These are phyloP conservation scores for Flaveria ramosissima DNA, from an alignment of 129 eudicot genomes.

Conservation along the genomic window DNA sequence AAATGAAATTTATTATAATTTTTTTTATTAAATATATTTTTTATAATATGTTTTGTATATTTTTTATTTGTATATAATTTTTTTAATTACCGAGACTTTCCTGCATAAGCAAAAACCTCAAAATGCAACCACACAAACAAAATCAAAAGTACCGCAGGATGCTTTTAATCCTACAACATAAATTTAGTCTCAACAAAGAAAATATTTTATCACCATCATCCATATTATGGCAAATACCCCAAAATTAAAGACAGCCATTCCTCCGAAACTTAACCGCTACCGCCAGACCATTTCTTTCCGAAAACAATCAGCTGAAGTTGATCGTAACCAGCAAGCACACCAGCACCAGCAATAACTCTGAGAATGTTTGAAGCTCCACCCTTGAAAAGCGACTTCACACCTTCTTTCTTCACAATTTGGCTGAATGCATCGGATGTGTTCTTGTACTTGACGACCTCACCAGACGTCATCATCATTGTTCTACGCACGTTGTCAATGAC, in stretches of 20 bases:
- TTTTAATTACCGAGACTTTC: slow-evolving; percentile 15
- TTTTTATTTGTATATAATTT: too few species aligned
- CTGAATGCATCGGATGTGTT: slow-evolving; percentile 52
- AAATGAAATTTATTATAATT: too few species aligned
- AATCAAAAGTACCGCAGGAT: slow-evolving; percentile 21
- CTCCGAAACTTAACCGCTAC: slow-evolving; percentile 22
- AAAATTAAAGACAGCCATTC: not conserved
- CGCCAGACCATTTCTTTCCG: slow-evolving; percentile 91
- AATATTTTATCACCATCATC: slow-evolving; percentile 20
- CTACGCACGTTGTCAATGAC: slow-evolving; percentile 66
- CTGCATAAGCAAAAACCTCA: slow-evolving; percentile 16
- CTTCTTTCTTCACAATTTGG: slow-evolving; percentile 61
- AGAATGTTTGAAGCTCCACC: slow-evolving; percentile 74
- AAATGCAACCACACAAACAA: slow-evolving; percentile 18
- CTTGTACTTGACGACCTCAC: slow-evolving; percentile 71
- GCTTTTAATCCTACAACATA: slow-evolving; percentile 14
- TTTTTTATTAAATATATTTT: too few species aligned
- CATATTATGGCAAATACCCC: slow-evolving; percentile 10
- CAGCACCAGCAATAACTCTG: slow-evolving; percentile 90
- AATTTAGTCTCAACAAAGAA: slow-evolving; percentile 16
- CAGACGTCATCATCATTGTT: slow-evolving; percentile 79
- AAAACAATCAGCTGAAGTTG: slow-evolving; percentile 72
- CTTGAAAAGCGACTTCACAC: slow-evolving; percentile 58
- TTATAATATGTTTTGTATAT: too few species aligned
- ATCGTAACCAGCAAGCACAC: slow-evolving; percentile 82